Conservation (phyloP, 2,329 filamentous ascomycete genomes). For the Sphaerulina vaccinii region DNA sequence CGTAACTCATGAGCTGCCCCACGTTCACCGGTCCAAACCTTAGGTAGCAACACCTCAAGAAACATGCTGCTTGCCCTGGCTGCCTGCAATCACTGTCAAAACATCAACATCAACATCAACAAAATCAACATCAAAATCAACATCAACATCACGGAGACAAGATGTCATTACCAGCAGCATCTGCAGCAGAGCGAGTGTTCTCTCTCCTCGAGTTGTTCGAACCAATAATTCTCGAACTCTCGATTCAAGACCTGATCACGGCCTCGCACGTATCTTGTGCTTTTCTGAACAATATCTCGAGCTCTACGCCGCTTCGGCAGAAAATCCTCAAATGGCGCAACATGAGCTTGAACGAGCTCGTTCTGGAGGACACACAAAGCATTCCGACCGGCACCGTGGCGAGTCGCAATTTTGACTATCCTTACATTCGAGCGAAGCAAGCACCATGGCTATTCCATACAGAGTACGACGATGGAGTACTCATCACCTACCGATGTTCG, state of each 20-base stretch:
- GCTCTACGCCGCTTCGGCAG: not conserved
- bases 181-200: slow-evolving; percentile 1
- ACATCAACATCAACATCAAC: not conserved
- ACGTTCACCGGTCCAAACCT: too few relatives aligned
- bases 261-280: not conserved
- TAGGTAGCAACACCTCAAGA: too few relatives aligned
- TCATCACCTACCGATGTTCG: slow-evolving; percentile 3
- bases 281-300: slow-evolving; percentile 3
- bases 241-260: slow-evolving; percentile 7
- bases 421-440: not conserved
- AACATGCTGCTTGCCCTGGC: not conserved
- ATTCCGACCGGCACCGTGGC: slow-evolving; percentile 2
- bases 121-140: not conserved
- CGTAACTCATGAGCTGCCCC: too few relatives aligned
- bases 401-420: not conserved
- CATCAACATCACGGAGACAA: not conserved
- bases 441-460: slow-evolving; percentile 3
- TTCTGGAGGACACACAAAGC: slow-evolving; percentile 1
- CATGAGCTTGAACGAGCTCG: slow-evolving; percentile 1
- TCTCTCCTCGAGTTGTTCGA: slow-evolving; percentile 8
- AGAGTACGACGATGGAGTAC: not conserved
- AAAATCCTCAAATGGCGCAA: not conserved
- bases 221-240: not conserved
- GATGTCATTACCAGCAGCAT: not conserved
- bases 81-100: not conserved